A percentile compares a stretch with the other conserved stretches of the same genome.
phyloP scores from a whole-genome alignment of 2,329 filamentous ascomycete species.

The Phialophora verrucosa region DNA sequence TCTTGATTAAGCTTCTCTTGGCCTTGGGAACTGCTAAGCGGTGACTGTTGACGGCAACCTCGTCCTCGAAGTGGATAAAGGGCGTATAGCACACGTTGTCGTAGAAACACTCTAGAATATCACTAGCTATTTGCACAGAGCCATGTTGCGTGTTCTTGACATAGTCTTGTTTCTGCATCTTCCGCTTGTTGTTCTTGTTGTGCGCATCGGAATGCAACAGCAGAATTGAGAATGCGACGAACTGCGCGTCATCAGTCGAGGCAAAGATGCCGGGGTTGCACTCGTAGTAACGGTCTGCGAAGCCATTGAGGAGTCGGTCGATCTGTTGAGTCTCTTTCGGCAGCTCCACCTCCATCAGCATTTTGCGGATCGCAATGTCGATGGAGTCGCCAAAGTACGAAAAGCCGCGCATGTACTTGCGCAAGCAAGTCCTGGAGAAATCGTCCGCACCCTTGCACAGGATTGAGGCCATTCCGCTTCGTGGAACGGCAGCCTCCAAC shows the following conservation, averaged over 20 bases:
- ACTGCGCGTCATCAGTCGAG: constrained; percentile 83
- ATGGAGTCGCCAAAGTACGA: constrained; percentile 96
- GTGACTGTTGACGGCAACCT: constrained; percentile 77
- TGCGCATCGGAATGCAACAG: constrained; percentile 99
- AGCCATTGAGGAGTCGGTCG: constrained; percentile 89
- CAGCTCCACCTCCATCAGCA: constrained; percentile 94
- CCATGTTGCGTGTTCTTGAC: constrained; percentile 92
- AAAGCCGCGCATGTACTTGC: constrained; percentile 95
- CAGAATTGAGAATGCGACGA: constrained; percentile 93
- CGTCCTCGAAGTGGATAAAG: constrained; percentile 96
- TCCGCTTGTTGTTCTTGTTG: constrained; percentile 99
- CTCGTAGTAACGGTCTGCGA: constrained; percentile 95
- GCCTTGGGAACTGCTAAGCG: constrained; percentile 73
- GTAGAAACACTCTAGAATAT: constrained; percentile 94
- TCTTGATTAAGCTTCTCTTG: constrained; percentile 73
- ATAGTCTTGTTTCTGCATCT: constrained; percentile 97
- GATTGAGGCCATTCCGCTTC: constrained; percentile 81
- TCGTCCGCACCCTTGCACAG: constrained; percentile 84
- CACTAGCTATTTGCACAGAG: constrained; percentile 75
- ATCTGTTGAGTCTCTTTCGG: constrained; percentile 99
- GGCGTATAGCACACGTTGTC: constrained; percentile 98
- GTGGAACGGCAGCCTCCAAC: constrained; percentile 78
- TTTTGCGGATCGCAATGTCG: constrained; percentile 95
- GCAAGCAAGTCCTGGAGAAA: constrained; percentile 80
- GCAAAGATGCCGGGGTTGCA: constrained; percentile 94